These are phyloP conservation scores for Gloeostereum incarnatum DNA, from an alignment of 768 basidiomycete species.

Conservation along the genomic window DNA sequence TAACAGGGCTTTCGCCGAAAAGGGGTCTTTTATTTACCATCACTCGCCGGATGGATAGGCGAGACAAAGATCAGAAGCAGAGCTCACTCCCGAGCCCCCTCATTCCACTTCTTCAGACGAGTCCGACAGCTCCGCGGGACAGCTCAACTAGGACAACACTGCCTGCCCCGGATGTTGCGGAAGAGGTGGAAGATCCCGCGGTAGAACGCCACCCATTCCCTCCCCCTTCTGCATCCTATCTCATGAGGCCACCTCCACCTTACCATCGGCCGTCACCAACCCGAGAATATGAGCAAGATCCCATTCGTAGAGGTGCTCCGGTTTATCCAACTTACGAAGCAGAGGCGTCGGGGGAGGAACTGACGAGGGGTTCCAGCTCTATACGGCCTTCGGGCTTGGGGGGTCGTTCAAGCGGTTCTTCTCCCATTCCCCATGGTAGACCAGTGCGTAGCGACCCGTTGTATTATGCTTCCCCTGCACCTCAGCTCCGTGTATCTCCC, in stretches of 20 bases:
- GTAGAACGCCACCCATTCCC: conserved; percentile 11
- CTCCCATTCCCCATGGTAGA: conserved; percentile 17
- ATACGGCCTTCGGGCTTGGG: no score
- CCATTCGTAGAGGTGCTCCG: conserved; percentile 1
- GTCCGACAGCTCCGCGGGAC: conserved; percentile 19
- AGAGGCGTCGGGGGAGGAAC: not conserved
- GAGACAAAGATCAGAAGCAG: conserved; percentile 17
- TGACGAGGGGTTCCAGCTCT: no score
- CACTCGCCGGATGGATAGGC: conserved; percentile 15
- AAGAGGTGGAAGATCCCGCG: conserved; percentile 10
- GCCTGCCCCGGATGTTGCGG: not conserved
- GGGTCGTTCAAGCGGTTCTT: conserved; percentile 4
- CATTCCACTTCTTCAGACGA: conserved; percentile 33
- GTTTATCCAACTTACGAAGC: conserved; percentile 2
- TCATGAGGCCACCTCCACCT: conserved; percentile 9
- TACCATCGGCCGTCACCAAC: conserved; percentile 8
- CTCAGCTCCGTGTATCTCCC: conserved; percentile 11
- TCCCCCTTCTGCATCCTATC: conserved; percentile 11
- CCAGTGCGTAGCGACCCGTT: conserved; percentile 9
- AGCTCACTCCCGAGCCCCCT: conserved; percentile 46
- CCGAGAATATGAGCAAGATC: not conserved
- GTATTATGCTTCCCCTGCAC: conserved; percentile 14
- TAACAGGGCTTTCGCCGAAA: no score
- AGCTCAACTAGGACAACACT: conserved; percentile 10
- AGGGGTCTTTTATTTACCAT: conserved; percentile 4